phyloP scores from a whole-genome alignment of 1,284 basidiomycete genomes.

The Rhizoctonia solani region DNA sequence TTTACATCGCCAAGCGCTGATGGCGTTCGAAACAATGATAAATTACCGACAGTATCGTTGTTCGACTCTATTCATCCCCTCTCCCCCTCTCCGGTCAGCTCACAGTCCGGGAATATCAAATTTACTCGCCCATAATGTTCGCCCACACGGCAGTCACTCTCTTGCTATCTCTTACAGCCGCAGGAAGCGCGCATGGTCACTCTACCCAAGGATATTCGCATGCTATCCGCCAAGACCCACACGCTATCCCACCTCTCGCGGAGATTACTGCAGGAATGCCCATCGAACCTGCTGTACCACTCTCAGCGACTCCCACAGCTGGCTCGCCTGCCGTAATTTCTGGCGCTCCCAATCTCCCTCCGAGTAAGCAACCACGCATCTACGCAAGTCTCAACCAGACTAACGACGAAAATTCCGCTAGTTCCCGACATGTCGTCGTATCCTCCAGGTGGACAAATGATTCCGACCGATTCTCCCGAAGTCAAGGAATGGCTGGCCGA shows the following conservation, averaged over 20 bases:
- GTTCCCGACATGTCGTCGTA: constrained; percentile 36
- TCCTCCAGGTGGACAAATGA: constrained; percentile 41
- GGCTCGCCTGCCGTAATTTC: constrained; percentile 42
- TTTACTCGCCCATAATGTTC: constrained; percentile 8
- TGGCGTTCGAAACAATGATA: neutral
- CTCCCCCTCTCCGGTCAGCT: neutral
- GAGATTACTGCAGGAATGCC: constrained; percentile 34
- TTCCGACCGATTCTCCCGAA: constrained; percentile 49
- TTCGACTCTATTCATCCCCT: neutral
- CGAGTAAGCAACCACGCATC: constrained; percentile 35
- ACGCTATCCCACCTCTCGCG: constrained; percentile 18
- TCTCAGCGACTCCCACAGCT: constrained; percentile 42
- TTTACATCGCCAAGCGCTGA: constrained; percentile 27
- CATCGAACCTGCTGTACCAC: constrained; percentile 34
- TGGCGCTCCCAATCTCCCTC: constrained; percentile 43
- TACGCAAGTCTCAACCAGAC: neutral
- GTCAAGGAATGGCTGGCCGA: constrained; percentile 52
- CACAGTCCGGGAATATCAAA: neutral
- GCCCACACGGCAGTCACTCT: constrained; percentile 32
- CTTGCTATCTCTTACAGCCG: neutral
- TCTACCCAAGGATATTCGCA: no score
- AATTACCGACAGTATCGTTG: neutral
- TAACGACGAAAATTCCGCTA: neutral
- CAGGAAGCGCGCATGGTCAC: constrained; percentile 9
- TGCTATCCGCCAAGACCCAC: no score